Conservation (phyloP, 805 yeast species). For the Kluyveromyces nonfermentans region DNA sequence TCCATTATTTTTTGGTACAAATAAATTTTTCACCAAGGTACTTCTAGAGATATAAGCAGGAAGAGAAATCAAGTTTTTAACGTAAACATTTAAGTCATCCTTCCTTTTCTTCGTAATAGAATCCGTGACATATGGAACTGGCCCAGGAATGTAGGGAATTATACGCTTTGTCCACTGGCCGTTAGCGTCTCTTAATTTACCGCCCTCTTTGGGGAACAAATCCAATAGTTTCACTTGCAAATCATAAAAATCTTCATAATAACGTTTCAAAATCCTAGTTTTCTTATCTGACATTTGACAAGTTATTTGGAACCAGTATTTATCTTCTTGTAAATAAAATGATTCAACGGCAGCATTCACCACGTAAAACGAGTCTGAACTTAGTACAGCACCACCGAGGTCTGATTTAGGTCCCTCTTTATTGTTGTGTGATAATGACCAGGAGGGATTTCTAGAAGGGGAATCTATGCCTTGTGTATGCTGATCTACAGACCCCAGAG, state of each 20-base stretch:
- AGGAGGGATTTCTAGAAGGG: constrained; percentile 8
- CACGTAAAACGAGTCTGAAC: constrained; percentile 13
- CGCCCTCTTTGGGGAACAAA: constrained; percentile 86
- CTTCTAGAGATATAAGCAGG: constrained; percentile 72
- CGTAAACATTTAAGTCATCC: constrained; percentile 47
- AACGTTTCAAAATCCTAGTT: constrained; percentile 66
- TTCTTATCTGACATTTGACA: constrained; percentile 63
- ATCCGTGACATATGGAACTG: constrained; percentile 84
- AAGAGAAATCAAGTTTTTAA: constrained; percentile 50
- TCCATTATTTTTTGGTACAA: constrained; percentile 40
- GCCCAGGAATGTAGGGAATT: constrained; percentile 94
- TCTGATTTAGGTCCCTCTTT: neutral
- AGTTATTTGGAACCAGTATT: constrained; percentile 77
- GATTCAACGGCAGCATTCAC: constrained; percentile 62
- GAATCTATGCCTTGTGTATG: constrained; percentile 12
- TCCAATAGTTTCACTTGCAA: constrained; percentile 77
- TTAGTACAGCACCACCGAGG: constrained; percentile 1
- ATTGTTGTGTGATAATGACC: constrained; percentile 4
- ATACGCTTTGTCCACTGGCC: constrained; percentile 67
- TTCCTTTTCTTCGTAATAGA: constrained; percentile 47
- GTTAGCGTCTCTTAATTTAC: constrained; percentile 38
- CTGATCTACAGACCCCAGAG: constrained; percentile 50
- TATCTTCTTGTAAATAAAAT: constrained; percentile 70
- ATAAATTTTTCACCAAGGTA: constrained; percentile 58
- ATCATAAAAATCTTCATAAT: constrained; percentile 92